Conservation (phyloP, 2,329 filamentous ascomycete species). For the Stemphylium lycopersici region DNA sequence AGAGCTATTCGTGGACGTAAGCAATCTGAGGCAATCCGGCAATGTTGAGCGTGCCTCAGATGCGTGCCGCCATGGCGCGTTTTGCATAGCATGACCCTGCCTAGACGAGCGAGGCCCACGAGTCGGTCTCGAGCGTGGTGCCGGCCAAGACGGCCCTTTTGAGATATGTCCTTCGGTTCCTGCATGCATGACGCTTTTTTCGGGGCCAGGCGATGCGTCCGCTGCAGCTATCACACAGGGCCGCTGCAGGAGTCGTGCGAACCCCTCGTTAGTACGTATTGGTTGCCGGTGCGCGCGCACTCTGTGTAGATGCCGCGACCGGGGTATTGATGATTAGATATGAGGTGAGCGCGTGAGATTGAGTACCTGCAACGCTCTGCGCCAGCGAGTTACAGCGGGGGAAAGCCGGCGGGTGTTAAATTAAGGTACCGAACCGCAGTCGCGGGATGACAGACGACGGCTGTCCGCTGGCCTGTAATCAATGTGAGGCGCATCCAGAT, state of each 20-base stretch:
- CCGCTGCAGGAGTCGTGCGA: not conserved
- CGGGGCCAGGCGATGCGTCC: constrained; percentile 17
- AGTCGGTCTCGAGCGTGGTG: constrained; percentile 21
- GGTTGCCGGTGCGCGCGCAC: not conserved
- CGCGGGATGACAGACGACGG: not conserved
- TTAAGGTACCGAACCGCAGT: constrained; percentile 11
- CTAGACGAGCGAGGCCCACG: constrained; percentile 22
- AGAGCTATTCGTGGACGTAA: constrained; percentile 8
- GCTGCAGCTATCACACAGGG: constrained; percentile 6
- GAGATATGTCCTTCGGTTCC: constrained; percentile 19
- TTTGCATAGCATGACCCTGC: constrained; percentile 20
- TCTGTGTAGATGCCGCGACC: not conserved
- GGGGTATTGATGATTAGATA: not conserved
- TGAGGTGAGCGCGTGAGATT: constrained; percentile 1
- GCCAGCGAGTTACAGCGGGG: not conserved
- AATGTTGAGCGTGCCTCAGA: constrained; percentile 16
- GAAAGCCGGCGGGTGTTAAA: not conserved
- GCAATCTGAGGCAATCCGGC: constrained; percentile 7
- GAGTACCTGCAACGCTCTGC: not conserved
- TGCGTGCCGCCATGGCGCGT: constrained; percentile 25
- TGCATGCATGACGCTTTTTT: constrained; percentile 24
- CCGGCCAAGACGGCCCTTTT: constrained; percentile 24
- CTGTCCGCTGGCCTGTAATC: constrained; percentile 14
- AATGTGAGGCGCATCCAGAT: constrained; percentile 18
- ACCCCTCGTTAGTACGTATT: not conserved